Percentiles rank a stretch among this genome's conserved stretches.
Conservation (phyloP, 495 filamentous ascomycete species). For the Aspergillus ostianus region DNA sequence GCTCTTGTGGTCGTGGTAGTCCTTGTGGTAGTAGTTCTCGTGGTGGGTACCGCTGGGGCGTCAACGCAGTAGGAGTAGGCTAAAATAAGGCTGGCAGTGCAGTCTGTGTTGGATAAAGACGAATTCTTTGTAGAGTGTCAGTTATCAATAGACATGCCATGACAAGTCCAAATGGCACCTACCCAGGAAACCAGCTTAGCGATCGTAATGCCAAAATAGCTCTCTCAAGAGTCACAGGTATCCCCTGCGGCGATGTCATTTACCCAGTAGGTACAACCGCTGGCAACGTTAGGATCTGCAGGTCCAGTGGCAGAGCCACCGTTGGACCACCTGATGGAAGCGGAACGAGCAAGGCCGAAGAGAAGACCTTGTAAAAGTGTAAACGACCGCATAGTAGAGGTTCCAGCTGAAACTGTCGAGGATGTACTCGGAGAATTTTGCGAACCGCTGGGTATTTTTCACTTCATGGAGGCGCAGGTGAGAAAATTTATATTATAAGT, state of each 20-base stretch:
- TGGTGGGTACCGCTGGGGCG: neutral
- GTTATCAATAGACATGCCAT: neutral
- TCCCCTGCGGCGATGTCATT: neutral
- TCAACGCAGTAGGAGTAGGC: slow-evolving; percentile 1
- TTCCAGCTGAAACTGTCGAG: too few relatives aligned
- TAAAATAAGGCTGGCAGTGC: neutral
- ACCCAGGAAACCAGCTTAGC: neutral
- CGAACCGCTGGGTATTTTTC: too few relatives aligned
- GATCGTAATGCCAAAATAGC: slow-evolving; percentile 1
- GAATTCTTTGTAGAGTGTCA: neutral
- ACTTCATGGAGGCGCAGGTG: too few relatives aligned
- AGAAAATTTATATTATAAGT: too few relatives aligned
- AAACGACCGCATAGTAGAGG: too few relatives aligned
- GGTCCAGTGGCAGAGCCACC: neutral
- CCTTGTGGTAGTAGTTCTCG: neutral
- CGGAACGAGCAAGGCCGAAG: too few relatives aligned
- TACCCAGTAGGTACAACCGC: neutral
- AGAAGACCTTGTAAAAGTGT: too few relatives aligned
- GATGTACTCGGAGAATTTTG: too few relatives aligned
- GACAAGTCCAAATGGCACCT: neutral
- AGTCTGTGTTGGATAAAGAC: neutral
- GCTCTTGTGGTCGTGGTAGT: too few relatives aligned
- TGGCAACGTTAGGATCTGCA: neutral
- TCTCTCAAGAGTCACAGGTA: neutral
- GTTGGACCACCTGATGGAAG: neutral